These are phyloP conservation scores for Picea engelmannii DNA, from an alignment of 83 land plant species.

Conservation along the genomic window DNA sequence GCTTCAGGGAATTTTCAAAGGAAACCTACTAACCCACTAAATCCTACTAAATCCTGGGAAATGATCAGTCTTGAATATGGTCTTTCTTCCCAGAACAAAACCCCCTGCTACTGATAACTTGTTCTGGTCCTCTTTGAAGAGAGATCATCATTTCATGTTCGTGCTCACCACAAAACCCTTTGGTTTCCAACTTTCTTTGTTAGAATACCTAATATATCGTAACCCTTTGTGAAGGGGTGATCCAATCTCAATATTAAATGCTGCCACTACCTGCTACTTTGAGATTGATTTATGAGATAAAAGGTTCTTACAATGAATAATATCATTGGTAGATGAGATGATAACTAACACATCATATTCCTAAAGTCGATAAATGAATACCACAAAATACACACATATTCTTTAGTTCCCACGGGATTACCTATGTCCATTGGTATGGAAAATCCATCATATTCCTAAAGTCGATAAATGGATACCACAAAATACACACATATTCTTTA, in stretches of 20 bases:
- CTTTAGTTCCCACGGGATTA: neutral
- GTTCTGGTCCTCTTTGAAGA: conserved; percentile 61
- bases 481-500: no score
- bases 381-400: neutral
- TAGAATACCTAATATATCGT: neutral
- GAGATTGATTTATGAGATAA: neutral
- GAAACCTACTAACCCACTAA: no score
- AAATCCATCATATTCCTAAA: neutral
- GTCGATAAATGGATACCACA: no score
- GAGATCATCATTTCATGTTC: conserved; percentile 6
- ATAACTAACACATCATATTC: neutral
- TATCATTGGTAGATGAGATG: neutral
- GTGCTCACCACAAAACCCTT: neutral
- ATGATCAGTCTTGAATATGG: conserved; percentile 94
- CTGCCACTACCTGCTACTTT: neutral
- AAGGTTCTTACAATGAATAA: neutral
- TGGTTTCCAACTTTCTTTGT: neutral
- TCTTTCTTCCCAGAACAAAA: conserved; percentile 91
- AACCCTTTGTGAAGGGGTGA: neutral
- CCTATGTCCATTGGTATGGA: neutral
- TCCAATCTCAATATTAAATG: neutral
- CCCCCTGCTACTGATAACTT: conserved; percentile 79
- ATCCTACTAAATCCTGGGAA: conserved; percentile 80
- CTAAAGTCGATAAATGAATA: neutral
- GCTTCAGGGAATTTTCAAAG: no score